These are phyloP conservation scores for Penicillium palitans DNA, from an alignment of 2,329 filamentous ascomycete genomes.

Conservation along the genomic window DNA sequence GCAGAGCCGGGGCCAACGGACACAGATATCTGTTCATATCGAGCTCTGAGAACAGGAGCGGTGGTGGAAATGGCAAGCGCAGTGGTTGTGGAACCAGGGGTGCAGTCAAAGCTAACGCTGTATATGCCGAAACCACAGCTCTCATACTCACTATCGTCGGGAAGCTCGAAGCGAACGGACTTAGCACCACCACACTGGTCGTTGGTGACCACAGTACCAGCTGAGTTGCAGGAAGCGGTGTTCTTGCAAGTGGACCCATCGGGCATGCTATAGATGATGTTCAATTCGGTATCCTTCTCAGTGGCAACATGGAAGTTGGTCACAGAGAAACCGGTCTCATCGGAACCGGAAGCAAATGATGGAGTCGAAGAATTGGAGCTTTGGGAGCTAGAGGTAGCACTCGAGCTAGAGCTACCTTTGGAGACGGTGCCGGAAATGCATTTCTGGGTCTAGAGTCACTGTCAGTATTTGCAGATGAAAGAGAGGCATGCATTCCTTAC, in stretches of 20 bases:
- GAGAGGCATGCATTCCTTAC: conserved; percentile 41
- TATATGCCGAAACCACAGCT: conserved; percentile 66
- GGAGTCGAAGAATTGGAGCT: conserved; percentile 51
- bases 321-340: conserved; percentile 68
- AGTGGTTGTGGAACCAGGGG: conserved; percentile 21
- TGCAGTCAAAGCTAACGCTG: conserved; percentile 32
- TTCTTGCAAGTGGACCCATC: conserved; percentile 83
- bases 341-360: conserved; percentile 59
- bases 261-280: conserved; percentile 85
- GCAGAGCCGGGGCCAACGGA: conserved; percentile 25
- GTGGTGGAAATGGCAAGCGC: conserved; percentile 2
- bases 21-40: conserved; percentile 20
- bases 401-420: conserved; percentile 49
- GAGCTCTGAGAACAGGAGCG: conserved; percentile 10
- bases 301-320: conserved; percentile 69
- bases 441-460: conserved; percentile 50
- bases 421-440: conserved; percentile 49
- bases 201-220: conserved; percentile 73
- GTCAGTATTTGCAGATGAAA: conserved; percentile 11
- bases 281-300: conserved; percentile 74
- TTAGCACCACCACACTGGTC: conserved; percentile 89
- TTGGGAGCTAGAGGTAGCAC: background rate
- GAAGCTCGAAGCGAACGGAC: conserved; percentile 69
- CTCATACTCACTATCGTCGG: conserved; percentile 56
- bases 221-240: conserved; percentile 64